phyloP scores from a whole-genome alignment of 2,329 filamentous ascomycete genomes.

The Alternaria sp. region DNA sequence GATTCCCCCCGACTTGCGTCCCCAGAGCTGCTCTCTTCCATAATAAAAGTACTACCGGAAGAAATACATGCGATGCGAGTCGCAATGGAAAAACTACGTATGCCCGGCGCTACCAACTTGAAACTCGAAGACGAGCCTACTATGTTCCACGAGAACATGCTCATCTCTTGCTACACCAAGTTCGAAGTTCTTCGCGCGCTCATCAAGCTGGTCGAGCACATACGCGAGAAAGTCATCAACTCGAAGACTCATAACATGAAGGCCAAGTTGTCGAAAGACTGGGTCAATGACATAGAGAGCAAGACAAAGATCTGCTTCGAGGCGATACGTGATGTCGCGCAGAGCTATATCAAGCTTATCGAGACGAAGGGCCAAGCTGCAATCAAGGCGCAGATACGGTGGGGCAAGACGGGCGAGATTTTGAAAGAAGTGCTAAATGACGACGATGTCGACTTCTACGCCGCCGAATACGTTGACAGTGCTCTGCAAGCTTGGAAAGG shows the following conservation, averaged over 20 bases:
- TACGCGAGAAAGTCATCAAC: constrained; percentile 26
- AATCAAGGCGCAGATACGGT: constrained; percentile 33
- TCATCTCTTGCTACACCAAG: constrained; percentile 33
- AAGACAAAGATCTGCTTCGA: constrained; percentile 24
- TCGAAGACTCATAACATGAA: constrained; percentile 31
- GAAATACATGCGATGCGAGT: constrained; percentile 18
- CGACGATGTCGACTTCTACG: constrained; percentile 36
- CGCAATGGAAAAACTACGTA: constrained; percentile 22
- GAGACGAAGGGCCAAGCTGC: constrained; percentile 28
- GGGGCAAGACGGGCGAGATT: constrained; percentile 35
- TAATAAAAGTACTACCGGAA: constrained; percentile 4
- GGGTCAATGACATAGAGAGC: constrained; percentile 20
- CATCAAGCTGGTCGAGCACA: constrained; percentile 22
- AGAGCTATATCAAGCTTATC: constrained; percentile 31
- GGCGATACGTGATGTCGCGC: constrained; percentile 23
- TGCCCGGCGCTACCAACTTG: constrained; percentile 9
- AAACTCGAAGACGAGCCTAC: constrained; percentile 24
- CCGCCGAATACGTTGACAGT: constrained; percentile 44
- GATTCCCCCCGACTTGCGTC: neutral
- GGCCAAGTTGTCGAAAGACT: constrained; percentile 24
- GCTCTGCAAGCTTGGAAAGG: constrained; percentile 43
- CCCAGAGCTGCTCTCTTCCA: neutral
- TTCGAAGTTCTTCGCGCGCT: constrained; percentile 34
- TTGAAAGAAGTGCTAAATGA: constrained; percentile 32
- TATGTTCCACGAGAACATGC: constrained; percentile 36